Evolutionary conservation across 2,329 filamentous ascomycete genomes (phyloP).

Genomic region (Huntiella omanensis): DNA sequence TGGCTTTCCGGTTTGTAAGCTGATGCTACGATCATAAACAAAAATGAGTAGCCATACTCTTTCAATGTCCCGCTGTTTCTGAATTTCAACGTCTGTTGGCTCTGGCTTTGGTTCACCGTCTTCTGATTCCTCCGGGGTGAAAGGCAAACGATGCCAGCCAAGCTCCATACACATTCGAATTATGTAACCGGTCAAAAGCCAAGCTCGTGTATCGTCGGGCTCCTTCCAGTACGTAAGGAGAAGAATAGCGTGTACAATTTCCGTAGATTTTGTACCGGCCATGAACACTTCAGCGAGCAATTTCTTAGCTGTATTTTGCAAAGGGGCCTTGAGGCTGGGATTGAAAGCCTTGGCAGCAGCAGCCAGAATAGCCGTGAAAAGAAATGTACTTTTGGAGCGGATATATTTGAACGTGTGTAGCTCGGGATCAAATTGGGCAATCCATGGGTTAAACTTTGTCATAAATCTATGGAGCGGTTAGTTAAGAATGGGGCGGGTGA

Average conservation of each 20-base stretch:
- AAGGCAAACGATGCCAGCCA: conserved; percentile 18
- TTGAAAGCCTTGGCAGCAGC: conserved; percentile 21
- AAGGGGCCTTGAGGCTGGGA: conserved; percentile 16
- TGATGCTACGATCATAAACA: conserved; percentile 23
- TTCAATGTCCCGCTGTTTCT: conserved; percentile 19
- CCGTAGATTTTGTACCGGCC: conserved; percentile 19
- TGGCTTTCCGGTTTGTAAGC: conserved; percentile 23
- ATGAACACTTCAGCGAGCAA: conserved; percentile 17
- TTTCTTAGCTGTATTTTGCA: conserved; percentile 14
- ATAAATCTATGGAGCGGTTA: conserved; percentile 18
- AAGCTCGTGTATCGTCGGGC: conserved; percentile 22
- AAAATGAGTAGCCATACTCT: conserved; percentile 22
- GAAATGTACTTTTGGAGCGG: conserved; percentile 19
- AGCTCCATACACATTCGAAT: conserved; percentile 23
- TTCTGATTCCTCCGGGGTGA: conserved; percentile 5
- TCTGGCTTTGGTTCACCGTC: not conserved
- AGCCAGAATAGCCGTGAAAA: conserved; percentile 19
- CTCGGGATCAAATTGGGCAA: conserved; percentile 21
- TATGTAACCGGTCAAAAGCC: conserved; percentile 22
- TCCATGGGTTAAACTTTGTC: conserved; percentile 21
- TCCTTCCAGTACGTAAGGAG: conserved; percentile 25
- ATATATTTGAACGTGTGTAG: conserved; percentile 22
- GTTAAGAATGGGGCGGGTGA: not conserved
- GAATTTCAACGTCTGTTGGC: conserved; percentile 12
- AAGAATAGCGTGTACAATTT: conserved; percentile 22